Evolutionary conservation across 257 asterid genomes (phyloP), one percentile per base, ranked within the genome.

Genomic region (Henckelia pumila): DNA sequence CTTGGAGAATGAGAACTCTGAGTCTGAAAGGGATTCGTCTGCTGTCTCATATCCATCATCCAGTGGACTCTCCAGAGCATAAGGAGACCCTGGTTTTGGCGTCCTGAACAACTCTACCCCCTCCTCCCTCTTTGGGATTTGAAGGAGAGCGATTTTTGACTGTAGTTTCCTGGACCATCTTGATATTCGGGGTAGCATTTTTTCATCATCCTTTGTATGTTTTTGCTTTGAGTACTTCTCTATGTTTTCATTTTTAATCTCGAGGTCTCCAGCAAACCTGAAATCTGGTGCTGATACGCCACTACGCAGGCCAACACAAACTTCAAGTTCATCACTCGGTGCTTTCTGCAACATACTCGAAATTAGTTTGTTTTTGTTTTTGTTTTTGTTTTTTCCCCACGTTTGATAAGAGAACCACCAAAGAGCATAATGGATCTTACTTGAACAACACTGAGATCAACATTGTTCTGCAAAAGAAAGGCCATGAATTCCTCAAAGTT

Each of bases 401-500:
- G 24, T 14, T 11, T 9, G 67, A 20, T n/a, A 59, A 40, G 9
- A 53, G 47, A 8, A 21, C 3, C 47, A 53, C n/a, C 24, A n/a
- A n/a, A 25, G 19, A 20, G 21, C 70, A 17, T 26, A 25, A 7
- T 9, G 7, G 56, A 26, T 56, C 63, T 61, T 71, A 92, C 96
- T 96, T 86, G 91, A 59, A 92, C 87, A 53, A 50, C 80, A 68
- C 77, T 78, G 59, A 85, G 68, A 63, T 89, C 91, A 26, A 89
- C 95, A 21, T 80, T 71, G 72, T 84, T 81, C 50, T 82, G 70
- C 80, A 69, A 16, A 56, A 92, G 95, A 78, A 80, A 89, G 1
- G 78, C 70, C 87, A 89, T 83, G 58, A 92, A 82, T 72, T 85
- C 97, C 78, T 88, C 88, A 20, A 92, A 88, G 73, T 89, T 89